A percentile compares a stretch with the other conserved stretches of the same genome.
Evolutionary conservation across 2,329 filamentous ascomycete species (phyloP).

Genomic region (Rhynchosporium agropyri): DNA sequence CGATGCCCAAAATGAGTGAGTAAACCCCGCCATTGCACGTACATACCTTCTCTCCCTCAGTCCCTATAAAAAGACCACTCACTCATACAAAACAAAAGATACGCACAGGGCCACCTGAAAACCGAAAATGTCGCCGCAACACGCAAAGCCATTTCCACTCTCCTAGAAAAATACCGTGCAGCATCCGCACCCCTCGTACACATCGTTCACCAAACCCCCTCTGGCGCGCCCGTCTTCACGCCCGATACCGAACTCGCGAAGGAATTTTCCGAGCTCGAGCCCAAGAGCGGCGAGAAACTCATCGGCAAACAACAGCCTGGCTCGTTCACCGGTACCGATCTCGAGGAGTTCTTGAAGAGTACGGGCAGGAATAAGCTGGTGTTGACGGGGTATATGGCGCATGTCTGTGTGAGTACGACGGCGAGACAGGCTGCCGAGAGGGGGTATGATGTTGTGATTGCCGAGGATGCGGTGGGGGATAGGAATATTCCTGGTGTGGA

Average conservation of each 20-base stretch:
- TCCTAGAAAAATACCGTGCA: conserved; percentile 63
- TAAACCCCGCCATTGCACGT: not conserved
- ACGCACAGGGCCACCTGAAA: conserved; percentile 57
- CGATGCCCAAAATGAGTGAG: conserved; percentile 72
- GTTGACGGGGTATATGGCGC: conserved; percentile 63
- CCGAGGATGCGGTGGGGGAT: conserved; percentile 65
- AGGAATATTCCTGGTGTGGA: conserved; percentile 62
- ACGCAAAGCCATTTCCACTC: conserved; percentile 56
- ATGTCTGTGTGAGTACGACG: conserved; percentile 66
- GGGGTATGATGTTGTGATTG: conserved; percentile 65
- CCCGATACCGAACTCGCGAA: conserved; percentile 60
- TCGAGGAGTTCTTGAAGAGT: conserved; percentile 57
- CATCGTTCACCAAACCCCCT: conserved; percentile 61
- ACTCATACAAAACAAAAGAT: conserved; percentile 33
- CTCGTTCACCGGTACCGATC: conserved; percentile 61
- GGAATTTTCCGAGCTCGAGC: conserved; percentile 61
- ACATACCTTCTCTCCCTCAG: not conserved
- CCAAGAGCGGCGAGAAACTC: conserved; percentile 55
- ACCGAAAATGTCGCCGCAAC: conserved; percentile 56
- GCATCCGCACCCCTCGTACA: conserved; percentile 58
- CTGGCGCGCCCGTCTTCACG: conserved; percentile 68
- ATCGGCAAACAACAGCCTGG: conserved; percentile 61
- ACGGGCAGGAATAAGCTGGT: conserved; percentile 62
- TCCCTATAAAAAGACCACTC: not conserved
- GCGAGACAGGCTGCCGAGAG: conserved; percentile 61